Base-by-base conservation (phyloP, 176 grass and related monocot species). In the Eleusine indica region DNA sequence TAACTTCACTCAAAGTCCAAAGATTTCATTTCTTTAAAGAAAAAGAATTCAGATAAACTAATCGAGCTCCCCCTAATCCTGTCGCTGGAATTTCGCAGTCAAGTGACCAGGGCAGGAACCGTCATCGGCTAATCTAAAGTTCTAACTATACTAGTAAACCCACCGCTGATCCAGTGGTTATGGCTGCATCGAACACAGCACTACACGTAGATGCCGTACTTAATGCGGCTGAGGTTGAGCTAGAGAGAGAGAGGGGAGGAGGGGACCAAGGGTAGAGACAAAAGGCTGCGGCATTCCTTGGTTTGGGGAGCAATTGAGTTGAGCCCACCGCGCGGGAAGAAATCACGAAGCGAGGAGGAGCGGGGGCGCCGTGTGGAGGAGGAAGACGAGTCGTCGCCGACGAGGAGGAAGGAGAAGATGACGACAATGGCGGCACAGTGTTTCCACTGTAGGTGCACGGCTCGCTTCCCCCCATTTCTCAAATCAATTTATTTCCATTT, bases 21-120 rank as follows among this genome's bases (percentile, higher is more conserved):
- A 11, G 22, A 30, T 29, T 63, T 29, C 7, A 4, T 22, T 61
- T 61, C 25, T 11, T 25, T 61, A 9, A 3, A 3, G 2, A 10
- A 15, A 62, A 22, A 1, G 19, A 10, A 7, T 49, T 7, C 51
- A 3, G 57, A 4, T 32, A 66, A 28, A 13, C 8, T 28, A 80
- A 76, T 46, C 52, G 0, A 4, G 16, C 1, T 4, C 5, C 5
- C 12, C 12, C 64, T 49, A 71, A 71, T 71, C 17, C 77, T 47
- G 19, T 66, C 57, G 83, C 56, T 64, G 78, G 37, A 66, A 54
- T 77, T 70, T 70, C 76, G 82, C 87, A 54, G 42, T 83, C 82
- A 48, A 14, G 30, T 7, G 62, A 7, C 85, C 28, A 7, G 22
- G 57, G 40, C 80, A 35, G 52, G 66, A 22, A 65, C 60, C 60